These are phyloP conservation scores for Cryptococcus sp. DNA, from an alignment of 1,284 basidiomycete species.

Conservation along the genomic window DNA sequence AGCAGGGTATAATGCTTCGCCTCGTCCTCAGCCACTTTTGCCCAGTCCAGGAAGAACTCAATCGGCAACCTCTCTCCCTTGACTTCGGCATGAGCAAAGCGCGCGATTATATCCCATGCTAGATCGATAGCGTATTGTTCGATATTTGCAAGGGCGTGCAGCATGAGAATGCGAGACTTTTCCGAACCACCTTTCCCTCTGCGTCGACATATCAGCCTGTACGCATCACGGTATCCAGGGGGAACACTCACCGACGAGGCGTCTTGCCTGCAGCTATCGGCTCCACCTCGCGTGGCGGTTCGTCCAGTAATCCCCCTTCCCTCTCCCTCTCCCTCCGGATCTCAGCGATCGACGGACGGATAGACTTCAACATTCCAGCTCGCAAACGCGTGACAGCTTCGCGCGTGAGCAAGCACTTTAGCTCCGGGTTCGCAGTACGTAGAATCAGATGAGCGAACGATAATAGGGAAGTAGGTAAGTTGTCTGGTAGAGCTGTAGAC, in stretches of 20 bases:
- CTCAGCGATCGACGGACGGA: constrained; percentile 41
- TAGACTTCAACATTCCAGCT: constrained; percentile 38
- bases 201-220: constrained; percentile 47
- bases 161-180: constrained; percentile 71
- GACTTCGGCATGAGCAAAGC: constrained; percentile 61
- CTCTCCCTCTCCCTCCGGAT: constrained; percentile 29
- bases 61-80: constrained; percentile 62
- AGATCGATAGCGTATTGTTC: constrained; percentile 89
- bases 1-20: constrained; percentile 66
- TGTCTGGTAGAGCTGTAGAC: constrained; percentile 21
- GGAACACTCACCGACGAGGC: constrained; percentile 26
- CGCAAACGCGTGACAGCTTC: constrained; percentile 43
- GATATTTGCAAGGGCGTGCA: constrained; percentile 80
- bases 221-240: not conserved
- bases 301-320: constrained; percentile 57
- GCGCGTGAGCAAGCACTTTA: constrained; percentile 51
- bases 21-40: constrained; percentile 80
- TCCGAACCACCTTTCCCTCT: constrained; percentile 60
- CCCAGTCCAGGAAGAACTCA: constrained; percentile 73
- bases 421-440: constrained; percentile 46
- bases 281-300: constrained; percentile 69
- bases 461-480: constrained; percentile 45
- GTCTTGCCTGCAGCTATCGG: constrained; percentile 63
- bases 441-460: constrained; percentile 53
- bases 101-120: constrained; percentile 83